phyloP scores from a whole-genome alignment of 2,329 filamentous ascomycete genomes.

The Aspergillus brasiliensis region DNA sequence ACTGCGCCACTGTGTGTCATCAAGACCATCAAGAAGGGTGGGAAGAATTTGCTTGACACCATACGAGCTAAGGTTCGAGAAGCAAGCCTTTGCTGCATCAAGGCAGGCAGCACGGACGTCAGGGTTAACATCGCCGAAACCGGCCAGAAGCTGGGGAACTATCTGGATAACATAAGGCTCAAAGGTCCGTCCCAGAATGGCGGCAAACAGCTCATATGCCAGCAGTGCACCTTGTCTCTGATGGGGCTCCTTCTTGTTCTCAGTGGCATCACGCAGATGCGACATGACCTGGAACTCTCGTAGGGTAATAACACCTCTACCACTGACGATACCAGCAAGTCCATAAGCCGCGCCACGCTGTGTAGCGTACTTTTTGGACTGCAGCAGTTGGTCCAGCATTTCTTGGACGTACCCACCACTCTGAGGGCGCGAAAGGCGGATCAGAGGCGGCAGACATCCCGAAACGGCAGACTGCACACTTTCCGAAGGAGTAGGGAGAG shows the following conservation, averaged over 20 bases:
- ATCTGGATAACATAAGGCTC: conserved; percentile 97
- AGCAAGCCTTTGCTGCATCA: conserved; percentile 91
- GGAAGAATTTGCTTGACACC: conserved; percentile 94
- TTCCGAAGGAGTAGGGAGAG: conserved; percentile 91
- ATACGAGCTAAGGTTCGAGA: conserved; percentile 88
- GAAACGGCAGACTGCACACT: conserved; percentile 96
- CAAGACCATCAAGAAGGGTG: conserved; percentile 84
- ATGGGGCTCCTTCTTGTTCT: conserved; percentile 91
- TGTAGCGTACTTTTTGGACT: conserved; percentile 87
- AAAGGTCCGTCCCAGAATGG: conserved; percentile 82
- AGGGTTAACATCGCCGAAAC: conserved; percentile 83
- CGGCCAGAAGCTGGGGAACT: conserved; percentile 82
- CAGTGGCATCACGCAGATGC: conserved; percentile 76
- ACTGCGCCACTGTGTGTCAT: conserved; percentile 95
- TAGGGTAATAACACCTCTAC: conserved; percentile 79
- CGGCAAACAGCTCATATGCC: conserved; percentile 86
- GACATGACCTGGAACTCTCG: conserved; percentile 85
- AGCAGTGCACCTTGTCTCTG: conserved; percentile 86
- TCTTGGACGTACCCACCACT: conserved; percentile 77
- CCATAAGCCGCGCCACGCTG: conserved; percentile 94
- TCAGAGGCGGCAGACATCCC: conserved; percentile 88
- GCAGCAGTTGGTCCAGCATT: conserved; percentile 78
- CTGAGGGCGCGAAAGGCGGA: conserved; percentile 76
- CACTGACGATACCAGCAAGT: conserved; percentile 83
- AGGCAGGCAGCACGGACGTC: conserved; percentile 93